Percentiles rank a stretch among this genome's conserved stretches.
phyloP scores from a whole-genome alignment of 2,329 filamentous ascomycete genomes.

The Mycosphaerella arachidis region DNA sequence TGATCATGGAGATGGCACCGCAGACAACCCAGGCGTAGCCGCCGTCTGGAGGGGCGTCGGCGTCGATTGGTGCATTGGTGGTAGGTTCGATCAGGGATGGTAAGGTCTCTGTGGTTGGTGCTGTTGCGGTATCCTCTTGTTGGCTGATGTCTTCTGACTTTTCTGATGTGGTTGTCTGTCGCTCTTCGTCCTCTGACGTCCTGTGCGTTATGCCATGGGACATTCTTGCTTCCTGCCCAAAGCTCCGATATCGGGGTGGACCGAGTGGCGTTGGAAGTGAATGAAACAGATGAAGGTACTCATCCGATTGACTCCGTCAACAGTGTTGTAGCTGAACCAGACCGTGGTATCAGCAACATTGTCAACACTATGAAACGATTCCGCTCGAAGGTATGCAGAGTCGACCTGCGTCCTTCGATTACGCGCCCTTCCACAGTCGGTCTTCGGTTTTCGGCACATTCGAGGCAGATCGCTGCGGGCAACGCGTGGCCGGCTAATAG shows the following conservation, averaged over 20 bases:
- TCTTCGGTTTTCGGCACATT: neutral
- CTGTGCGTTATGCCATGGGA: neutral
- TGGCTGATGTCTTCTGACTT: neutral
- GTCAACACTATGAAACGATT: neutral
- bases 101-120: neutral
- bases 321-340: no score
- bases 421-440: no score
- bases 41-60: conserved; percentile 29
- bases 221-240: neutral
- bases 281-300: neutral
- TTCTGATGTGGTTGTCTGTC: neutral
- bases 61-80: neutral
- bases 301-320: no score
- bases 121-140: neutral
- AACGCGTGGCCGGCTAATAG: neutral
- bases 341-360: no score
- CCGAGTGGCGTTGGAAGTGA: neutral
- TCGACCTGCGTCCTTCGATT: neutral
- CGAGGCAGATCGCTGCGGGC: neutral
- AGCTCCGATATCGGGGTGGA: neutral
- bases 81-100: neutral
- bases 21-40: conserved; percentile 38
- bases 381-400: no score
- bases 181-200: neutral
- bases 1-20: conserved; percentile 27